Conservation (phyloP, 176 grass and related monocot species). For the Carex parvula region DNA sequence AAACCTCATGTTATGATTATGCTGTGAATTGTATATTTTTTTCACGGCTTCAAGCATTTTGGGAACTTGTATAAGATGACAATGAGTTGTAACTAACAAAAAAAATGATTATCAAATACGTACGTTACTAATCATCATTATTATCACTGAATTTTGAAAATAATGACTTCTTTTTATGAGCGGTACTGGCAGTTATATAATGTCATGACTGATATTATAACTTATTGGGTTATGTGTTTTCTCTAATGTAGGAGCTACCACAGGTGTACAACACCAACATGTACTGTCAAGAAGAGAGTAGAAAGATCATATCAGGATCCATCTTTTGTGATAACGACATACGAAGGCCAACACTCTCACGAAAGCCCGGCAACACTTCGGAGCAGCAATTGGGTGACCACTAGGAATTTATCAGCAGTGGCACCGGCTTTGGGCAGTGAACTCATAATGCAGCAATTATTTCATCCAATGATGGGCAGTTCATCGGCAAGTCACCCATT, state of each 20-base stretch:
- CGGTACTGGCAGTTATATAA: background rate
- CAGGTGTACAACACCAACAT: constrained; percentile 86
- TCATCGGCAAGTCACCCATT: constrained; percentile 7
- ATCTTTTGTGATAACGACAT: constrained; percentile 76
- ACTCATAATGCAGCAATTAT: constrained; percentile 35
- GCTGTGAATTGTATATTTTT: background rate
- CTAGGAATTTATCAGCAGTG: background rate
- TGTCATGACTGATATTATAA: background rate
- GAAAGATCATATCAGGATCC: constrained; percentile 92
- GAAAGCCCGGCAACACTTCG: constrained; percentile 63
- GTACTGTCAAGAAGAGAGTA: constrained; percentile 90
- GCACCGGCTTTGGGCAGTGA: constrained; percentile 13
- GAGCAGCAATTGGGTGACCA: constrained; percentile 39
- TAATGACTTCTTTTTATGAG: background rate
- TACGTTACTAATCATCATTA: background rate
- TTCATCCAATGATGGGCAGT: constrained; percentile 17
- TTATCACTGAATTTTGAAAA: background rate
- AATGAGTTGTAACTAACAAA: background rate
- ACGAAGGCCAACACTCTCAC: constrained; percentile 91
- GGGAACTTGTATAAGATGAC: background rate
- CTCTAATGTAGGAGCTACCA: constrained; percentile 69
- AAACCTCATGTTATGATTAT: background rate
- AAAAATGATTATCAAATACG: background rate
- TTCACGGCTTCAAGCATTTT: background rate
- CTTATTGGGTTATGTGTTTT: background rate